Evolutionary conservation across 306 rosid genomes (phyloP), one percentile per base, ranked within the genome.

Genomic region (Astragalus membranaceus): DNA sequence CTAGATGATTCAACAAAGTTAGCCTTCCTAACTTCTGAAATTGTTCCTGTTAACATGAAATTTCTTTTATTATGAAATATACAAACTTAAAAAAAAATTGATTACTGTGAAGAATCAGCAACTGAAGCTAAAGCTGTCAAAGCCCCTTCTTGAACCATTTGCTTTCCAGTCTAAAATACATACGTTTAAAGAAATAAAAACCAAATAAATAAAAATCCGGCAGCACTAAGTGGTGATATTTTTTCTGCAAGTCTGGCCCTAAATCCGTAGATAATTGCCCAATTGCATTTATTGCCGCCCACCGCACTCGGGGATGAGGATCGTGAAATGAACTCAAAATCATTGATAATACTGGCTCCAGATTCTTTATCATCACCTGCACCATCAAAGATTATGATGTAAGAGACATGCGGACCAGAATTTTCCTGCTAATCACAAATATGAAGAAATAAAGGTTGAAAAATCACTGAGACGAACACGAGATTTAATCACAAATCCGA

Each of bases 241-340:
- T 81, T 43, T 58, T 74, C 78, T 88, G 95, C 84, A 88, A 76
- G 36, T 86, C 84, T 52, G 95, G 95, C 37, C 95, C 95, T 76
- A 88, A 84, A 72, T 88, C 95, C 4, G 95, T 88, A 42, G 95
- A 88, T 79, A 85, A 73, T 37, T 88, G 95, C 50, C 95, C 95
- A n/a, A 88, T 70, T 49, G 95, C 89, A 71, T 88, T 88, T 69
- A 88, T 86, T 5, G 95, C 95, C 7, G 95, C 95, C 95, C 95
- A 88, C 23, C 91, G 70, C 56, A 84, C 95, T n/a, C 95, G 87
- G 5, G 88, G 86, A 12, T 88, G 88, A 4, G 73, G 76, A 80
- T 86, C 77, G 10, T 33, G 74, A 80, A 88, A 88, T 10, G 91
- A 82, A 67, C 53, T 88, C 75, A 88, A 70, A 52, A 88, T 58